A percentile compares a stretch with the other conserved stretches of the same genome.
These are phyloP conservation scores for Yamadazyma ubonensis DNA, from an alignment of 805 yeast genomes.

Conservation along the genomic window DNA sequence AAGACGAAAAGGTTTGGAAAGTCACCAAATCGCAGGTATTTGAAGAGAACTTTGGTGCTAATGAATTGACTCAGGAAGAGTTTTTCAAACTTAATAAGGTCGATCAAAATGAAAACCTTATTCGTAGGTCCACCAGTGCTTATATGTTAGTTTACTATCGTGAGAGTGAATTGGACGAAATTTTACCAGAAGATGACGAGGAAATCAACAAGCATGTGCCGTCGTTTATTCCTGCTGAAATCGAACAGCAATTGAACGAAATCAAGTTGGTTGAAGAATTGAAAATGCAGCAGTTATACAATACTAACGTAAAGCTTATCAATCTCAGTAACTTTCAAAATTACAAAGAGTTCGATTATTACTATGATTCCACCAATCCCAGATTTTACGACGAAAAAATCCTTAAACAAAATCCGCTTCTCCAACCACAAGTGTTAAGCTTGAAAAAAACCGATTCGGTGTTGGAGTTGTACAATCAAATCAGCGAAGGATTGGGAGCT, in stretches of 20 bases:
- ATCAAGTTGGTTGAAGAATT: slow-evolving; percentile 56
- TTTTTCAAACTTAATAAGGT: slow-evolving; percentile 52
- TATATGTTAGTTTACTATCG: slow-evolving; percentile 94
- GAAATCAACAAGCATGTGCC: slow-evolving; percentile 49
- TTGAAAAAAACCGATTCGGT: slow-evolving; percentile 58
- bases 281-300: slow-evolving; percentile 57
- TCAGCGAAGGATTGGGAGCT: slow-evolving; percentile 9
- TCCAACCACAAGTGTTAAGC: slow-evolving; percentile 48
- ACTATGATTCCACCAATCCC: slow-evolving; percentile 53
- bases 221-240: slow-evolving; percentile 59
- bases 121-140: slow-evolving; percentile 88
- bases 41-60: slow-evolving; percentile 89
- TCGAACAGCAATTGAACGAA: slow-evolving; percentile 62
- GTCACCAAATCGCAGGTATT: slow-evolving; percentile 84
- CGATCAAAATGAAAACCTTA: slow-evolving; percentile 59
- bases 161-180: slow-evolving; percentile 52
- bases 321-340: slow-evolving; percentile 53
- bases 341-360: slow-evolving; percentile 74
- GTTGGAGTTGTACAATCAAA: slow-evolving; percentile 43
- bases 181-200: slow-evolving; percentile 60
- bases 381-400: slow-evolving; percentile 50
- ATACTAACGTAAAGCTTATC: slow-evolving; percentile 52
- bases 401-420: slow-evolving; percentile 5
- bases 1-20: slow-evolving; percentile 90
- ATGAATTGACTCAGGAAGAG: slow-evolving; percentile 49